These are phyloP conservation scores for Mortierella sp. DNA, from an alignment of 371 early-diverging fungal species.

Conservation along the genomic window DNA sequence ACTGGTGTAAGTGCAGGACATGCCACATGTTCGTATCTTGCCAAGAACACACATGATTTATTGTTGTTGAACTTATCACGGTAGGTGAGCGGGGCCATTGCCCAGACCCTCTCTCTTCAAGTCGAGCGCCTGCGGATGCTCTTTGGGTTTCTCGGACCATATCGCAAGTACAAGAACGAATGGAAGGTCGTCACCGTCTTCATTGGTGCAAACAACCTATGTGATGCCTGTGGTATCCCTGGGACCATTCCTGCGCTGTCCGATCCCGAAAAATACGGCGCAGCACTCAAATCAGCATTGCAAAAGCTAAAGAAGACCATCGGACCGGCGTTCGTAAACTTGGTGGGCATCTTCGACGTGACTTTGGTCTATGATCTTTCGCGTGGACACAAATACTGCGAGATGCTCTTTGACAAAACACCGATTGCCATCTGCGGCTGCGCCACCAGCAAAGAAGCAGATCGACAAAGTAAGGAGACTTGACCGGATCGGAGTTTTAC, in stretches of 20 bases:
- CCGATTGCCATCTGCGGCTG: slow-evolving; percentile 68
- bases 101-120: slow-evolving; percentile 31
- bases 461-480: slow-evolving; percentile 57
- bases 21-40: slow-evolving; percentile 2
- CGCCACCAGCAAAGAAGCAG: slow-evolving; percentile 57
- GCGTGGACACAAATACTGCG: slow-evolving; percentile 67
- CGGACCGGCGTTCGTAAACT: slow-evolving; percentile 65
- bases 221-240: slow-evolving; percentile 58
- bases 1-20: slow-evolving; percentile 62
- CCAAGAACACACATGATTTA: slow-evolving; percentile 21
- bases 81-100: slow-evolving; percentile 50
- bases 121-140: slow-evolving; percentile 28
- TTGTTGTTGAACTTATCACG: background rate
- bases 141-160: slow-evolving; percentile 29
- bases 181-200: slow-evolving; percentile 75
- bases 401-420: slow-evolving; percentile 59
- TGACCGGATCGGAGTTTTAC: background rate
- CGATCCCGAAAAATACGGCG: slow-evolving; percentile 61
- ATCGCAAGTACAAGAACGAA: slow-evolving; percentile 54
- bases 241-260: slow-evolving; percentile 35
- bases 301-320: slow-evolving; percentile 56
- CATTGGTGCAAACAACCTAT: slow-evolving; percentile 77
- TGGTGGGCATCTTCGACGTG: slow-evolving; percentile 69
- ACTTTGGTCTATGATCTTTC: slow-evolving; percentile 67
- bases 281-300: slow-evolving; percentile 55